Conservation (phyloP, 2,329 filamentous ascomycete genomes). For the Monilinia fructicola region DNA sequence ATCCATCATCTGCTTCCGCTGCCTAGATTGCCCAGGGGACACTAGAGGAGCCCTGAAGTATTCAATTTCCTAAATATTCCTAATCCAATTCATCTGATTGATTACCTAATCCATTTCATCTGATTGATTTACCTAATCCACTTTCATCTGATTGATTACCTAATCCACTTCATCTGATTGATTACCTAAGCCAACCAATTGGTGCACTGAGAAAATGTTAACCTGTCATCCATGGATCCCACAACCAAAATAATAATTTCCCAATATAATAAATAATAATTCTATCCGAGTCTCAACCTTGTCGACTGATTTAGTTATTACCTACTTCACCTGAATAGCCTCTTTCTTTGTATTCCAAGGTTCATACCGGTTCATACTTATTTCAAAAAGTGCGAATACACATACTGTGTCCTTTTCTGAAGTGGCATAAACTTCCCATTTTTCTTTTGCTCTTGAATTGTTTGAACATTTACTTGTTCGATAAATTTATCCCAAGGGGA, state of each 20-base stretch:
- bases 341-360: neutral
- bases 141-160: too few relatives aligned
- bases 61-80: too few relatives aligned
- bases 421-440: neutral
- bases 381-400: neutral
- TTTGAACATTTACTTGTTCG: constrained; percentile 16
- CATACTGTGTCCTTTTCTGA: constrained; percentile 4
- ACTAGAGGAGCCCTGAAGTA: too few relatives aligned
- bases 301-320: neutral
- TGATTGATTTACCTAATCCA: too few relatives aligned
- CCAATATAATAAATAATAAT: constrained; percentile 1
- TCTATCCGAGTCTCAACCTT: constrained; percentile 2
- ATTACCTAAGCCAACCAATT: constrained; percentile 4
- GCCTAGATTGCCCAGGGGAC: too few relatives aligned
- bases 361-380: constrained; percentile 10
- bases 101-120: too few relatives aligned
- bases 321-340: neutral
- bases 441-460: constrained; percentile 7
- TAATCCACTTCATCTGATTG: too few relatives aligned
- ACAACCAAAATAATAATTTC: constrained; percentile 16
- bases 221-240: constrained; percentile 14
- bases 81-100: too few relatives aligned
- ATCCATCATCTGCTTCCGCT: too few relatives aligned
- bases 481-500: neutral
- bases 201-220: constrained; percentile 1